Evolutionary conservation across 768 basidiomycete genomes (phyloP), one percentile per base, ranked within the genome.

Genomic region (Tricholoma sp.): DNA sequence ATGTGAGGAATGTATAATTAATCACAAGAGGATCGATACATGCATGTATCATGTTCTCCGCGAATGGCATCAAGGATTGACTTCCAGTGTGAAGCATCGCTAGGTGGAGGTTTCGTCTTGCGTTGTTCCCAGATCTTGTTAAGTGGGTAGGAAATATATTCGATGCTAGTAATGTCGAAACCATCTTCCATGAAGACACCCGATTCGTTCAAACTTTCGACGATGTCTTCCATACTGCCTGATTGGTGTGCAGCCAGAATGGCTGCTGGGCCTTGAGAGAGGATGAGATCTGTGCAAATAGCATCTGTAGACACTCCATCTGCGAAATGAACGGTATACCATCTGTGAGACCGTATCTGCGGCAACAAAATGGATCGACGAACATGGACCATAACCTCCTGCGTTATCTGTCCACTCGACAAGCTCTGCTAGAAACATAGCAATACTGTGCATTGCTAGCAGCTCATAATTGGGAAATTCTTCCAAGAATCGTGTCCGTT

Each of bases 121-220:
- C 66, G 61, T 52, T 59, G 57, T 46, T 64, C 57, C 61, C 57
- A 64, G 5, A 67, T 57, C n/a, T 45, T 54, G 4, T 16, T 27
- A 1, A 67, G 45, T 12, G 66, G 66, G 9, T 55, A n/a, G 14
- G 58, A 54, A 5, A 67, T 16, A 57, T 61, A 67, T 9, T 32
- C 56, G 8, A 55, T 29, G 10, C 24, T 22, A 2, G 56, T 53
- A 5, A 50, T 9, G 4, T 16, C 14, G 18, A 50, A 53, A 32
- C 19, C 16, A n/a, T 43, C 50, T 4, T 31, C 47, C n/a, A 46
- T 7, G 14, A 18, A 34, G 12, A 21, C 16, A n/a, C n/a, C 19
- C 4, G 5, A 18, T 18, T 18, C 47, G 9, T 8, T 7, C 27
- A 49, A 10, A 24, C 16, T 27, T 11, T 52, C 45, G 21, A 32